These are phyloP conservation scores for Acanthamoeba healyi DNA, from an alignment of 208 protist species.

Conservation along the genomic window DNA sequence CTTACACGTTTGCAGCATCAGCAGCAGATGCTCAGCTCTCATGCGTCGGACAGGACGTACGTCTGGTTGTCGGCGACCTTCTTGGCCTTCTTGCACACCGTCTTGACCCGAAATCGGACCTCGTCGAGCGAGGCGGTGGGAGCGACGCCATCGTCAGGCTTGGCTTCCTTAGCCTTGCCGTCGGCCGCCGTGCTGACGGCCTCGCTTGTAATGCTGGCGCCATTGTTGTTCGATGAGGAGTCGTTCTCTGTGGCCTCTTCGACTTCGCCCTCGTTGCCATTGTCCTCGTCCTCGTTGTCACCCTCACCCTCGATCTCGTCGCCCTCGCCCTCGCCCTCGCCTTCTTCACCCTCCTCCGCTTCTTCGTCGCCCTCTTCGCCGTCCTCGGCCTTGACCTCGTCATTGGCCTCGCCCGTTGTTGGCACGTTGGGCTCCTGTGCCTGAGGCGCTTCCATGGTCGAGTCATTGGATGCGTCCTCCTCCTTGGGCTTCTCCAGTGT, in stretches of 20 bases:
- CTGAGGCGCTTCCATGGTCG: not conserved
- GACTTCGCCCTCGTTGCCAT: not conserved
- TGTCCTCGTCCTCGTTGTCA: not conserved
- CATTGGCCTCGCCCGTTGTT: not conserved
- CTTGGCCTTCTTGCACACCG: conserved; percentile 54
- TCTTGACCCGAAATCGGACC: conserved; percentile 29
- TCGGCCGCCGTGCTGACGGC: not conserved
- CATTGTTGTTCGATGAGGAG: too few relatives aligned
- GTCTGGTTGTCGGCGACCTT: conserved; percentile 35
- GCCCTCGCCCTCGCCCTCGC: not conserved
- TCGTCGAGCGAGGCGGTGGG: conserved; percentile 22
- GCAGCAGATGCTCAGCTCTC: not conserved
- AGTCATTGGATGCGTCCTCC: not conserved
- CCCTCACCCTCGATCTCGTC: not conserved
- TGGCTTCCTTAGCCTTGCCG: not conserved
- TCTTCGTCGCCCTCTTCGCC: not conserved
- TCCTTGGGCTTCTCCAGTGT: not conserved
- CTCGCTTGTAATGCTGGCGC: too few relatives aligned
- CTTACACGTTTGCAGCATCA: not conserved
- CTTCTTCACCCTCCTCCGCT: not conserved
- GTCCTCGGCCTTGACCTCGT: not conserved
- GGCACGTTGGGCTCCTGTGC: not conserved
- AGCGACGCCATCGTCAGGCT: not conserved
- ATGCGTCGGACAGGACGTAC: not conserved
- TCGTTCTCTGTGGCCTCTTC: too few relatives aligned